Conservation (phyloP, 2,329 filamentous ascomycete species). For the Lachnellula occidentalis region DNA sequence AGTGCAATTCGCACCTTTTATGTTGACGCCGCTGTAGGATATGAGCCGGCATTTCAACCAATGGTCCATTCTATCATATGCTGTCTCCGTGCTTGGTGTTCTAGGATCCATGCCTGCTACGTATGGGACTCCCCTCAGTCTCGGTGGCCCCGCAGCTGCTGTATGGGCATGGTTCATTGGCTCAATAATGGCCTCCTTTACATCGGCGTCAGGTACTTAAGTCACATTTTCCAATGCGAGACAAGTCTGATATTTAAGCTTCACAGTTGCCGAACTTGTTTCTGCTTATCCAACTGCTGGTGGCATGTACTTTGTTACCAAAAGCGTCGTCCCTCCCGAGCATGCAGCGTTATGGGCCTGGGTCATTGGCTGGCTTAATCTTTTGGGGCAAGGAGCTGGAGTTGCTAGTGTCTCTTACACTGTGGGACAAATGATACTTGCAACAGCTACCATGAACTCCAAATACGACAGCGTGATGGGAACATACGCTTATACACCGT, state of each 20-base stretch:
- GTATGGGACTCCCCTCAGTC: constrained; percentile 51
- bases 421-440: constrained; percentile 58
- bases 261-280: constrained; percentile 55
- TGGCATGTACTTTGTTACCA: constrained; percentile 64
- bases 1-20: not conserved
- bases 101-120: constrained; percentile 61
- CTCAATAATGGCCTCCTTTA: constrained; percentile 58
- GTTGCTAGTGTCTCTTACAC: constrained; percentile 59
- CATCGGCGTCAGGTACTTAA: constrained; percentile 49
- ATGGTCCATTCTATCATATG: constrained; percentile 63
- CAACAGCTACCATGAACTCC: constrained; percentile 57
- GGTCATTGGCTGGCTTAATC: constrained; percentile 64
- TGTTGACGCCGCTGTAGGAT: constrained; percentile 39
- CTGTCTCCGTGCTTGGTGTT: constrained; percentile 59
- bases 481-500: constrained; percentile 52
- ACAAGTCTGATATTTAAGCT: constrained; percentile 12
- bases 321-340: constrained; percentile 55
- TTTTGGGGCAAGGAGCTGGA: constrained; percentile 58
- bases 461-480: constrained; percentile 38
- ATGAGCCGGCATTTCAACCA: constrained; percentile 57
- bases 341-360: constrained; percentile 59
- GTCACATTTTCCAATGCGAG: not conserved
- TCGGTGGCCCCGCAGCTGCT: constrained; percentile 57
- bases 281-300: constrained; percentile 63
- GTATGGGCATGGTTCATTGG: constrained; percentile 63